Conservation (phyloP, 805 yeast species). For the Suhomyces kilbournensis region DNA sequence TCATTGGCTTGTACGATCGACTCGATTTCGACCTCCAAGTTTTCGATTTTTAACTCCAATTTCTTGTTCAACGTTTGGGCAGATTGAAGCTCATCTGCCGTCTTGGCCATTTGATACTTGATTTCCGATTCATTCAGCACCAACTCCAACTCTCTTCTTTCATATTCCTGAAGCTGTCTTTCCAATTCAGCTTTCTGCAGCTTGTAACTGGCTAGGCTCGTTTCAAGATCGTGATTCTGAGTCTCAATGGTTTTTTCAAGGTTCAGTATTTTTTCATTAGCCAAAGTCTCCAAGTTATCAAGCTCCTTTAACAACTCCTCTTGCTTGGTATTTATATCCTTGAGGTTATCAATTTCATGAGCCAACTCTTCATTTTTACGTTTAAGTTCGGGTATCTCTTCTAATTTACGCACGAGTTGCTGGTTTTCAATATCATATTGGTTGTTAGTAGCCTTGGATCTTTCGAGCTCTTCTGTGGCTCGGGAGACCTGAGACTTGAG, state of each 20-base stretch:
- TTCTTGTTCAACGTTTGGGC: slow-evolving; percentile 4
- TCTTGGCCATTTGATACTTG: slow-evolving; percentile 3
- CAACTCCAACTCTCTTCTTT: slow-evolving; percentile 11
- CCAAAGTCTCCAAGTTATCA: slow-evolving; percentile 21
- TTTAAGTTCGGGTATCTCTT: background rate
- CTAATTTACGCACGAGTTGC: background rate
- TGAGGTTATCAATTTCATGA: slow-evolving; percentile 8
- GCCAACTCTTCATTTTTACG: background rate
- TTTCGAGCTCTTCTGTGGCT: slow-evolving; percentile 5
- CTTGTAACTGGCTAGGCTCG: slow-evolving; percentile 11
- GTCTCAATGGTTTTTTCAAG: slow-evolving; percentile 14
- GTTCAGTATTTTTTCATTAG: slow-evolving; percentile 18
- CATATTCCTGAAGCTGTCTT: slow-evolving; percentile 13
- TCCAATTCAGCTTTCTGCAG: slow-evolving; percentile 14
- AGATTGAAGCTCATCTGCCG: slow-evolving; percentile 7
- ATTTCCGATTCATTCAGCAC: slow-evolving; percentile 11
- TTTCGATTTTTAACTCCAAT: slow-evolving; percentile 13
- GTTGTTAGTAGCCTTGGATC: background rate
- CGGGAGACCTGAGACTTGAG: background rate
- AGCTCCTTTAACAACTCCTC: slow-evolving; percentile 22
- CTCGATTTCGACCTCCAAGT: slow-evolving; percentile 30
- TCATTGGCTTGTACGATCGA: slow-evolving; percentile 3
- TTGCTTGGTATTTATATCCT: slow-evolving; percentile 18
- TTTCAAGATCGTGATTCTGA: slow-evolving; percentile 7
- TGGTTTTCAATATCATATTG: background rate